Evolutionary conservation across 2,329 filamentous ascomycete species (phyloP).

Genomic region (Verticillium longisporum): DNA sequence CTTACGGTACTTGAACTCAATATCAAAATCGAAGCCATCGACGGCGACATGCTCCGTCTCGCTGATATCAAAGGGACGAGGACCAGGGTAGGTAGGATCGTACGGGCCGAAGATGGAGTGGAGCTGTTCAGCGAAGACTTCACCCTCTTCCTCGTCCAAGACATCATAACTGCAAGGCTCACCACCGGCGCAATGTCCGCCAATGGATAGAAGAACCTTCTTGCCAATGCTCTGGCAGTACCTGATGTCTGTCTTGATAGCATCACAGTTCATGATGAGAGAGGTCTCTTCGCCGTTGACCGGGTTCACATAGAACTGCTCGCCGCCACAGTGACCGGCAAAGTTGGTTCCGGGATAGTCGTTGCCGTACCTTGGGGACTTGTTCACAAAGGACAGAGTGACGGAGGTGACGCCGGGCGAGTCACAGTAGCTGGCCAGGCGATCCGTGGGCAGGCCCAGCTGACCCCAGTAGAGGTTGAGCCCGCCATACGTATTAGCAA

Average conservation of each 20-base stretch:
- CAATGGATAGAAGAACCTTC: constrained; percentile 35
- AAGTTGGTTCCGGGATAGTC: constrained; percentile 33
- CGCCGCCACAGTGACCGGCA: constrained; percentile 27
- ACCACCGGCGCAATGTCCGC: constrained; percentile 21
- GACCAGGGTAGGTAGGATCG: constrained; percentile 19
- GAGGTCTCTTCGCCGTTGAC: constrained; percentile 15
- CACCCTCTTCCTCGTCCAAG: constrained; percentile 19
- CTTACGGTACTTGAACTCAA: constrained; percentile 26
- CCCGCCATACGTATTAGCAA: constrained; percentile 17
- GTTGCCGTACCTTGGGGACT: constrained; percentile 26
- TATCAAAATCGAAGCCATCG: constrained; percentile 37
- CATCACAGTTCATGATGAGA: constrained; percentile 26
- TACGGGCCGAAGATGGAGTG: constrained; percentile 31
- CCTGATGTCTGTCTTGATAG: constrained; percentile 29
- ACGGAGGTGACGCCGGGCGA: constrained; percentile 28
- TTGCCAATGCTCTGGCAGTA: constrained; percentile 33
- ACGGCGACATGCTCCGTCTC: constrained; percentile 18
- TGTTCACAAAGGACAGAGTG: constrained; percentile 30
- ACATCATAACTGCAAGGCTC: constrained; percentile 25
- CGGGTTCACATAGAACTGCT: constrained; percentile 14
- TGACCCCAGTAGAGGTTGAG: constrained; percentile 37
- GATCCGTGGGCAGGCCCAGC: constrained; percentile 14
- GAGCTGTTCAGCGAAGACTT: constrained; percentile 29
- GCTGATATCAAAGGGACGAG: constrained; percentile 30
- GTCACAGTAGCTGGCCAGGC: constrained; percentile 25